Conservation (phyloP, 345 rosid genomes). For the Eucalyptus curtisii region DNA sequence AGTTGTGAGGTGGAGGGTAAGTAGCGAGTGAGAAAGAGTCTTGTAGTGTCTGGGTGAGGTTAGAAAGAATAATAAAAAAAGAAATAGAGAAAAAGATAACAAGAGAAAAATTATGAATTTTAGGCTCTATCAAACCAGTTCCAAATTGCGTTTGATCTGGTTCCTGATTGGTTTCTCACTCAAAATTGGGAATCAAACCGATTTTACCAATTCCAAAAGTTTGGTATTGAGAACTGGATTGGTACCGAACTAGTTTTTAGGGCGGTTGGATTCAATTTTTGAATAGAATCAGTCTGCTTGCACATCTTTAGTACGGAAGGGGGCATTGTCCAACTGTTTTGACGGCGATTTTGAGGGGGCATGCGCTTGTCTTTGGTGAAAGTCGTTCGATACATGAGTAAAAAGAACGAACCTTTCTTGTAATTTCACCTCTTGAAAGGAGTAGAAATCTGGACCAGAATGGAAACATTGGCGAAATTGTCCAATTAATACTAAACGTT, state of each 20-base stretch:
- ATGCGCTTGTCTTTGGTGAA: not conserved
- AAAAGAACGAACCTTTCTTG: not conserved
- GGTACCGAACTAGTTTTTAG: not conserved
- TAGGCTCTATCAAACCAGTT: accelerated
- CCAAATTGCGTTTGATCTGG: accelerated
- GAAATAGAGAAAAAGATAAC: not conserved
- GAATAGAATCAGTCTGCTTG: accelerated
- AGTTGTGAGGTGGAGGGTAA: not conserved
- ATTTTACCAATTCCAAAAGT: too few relatives aligned
- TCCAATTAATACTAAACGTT: too few relatives aligned
- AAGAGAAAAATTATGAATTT: not conserved
- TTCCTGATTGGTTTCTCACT: not conserved
- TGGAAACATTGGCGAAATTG: too few relatives aligned
- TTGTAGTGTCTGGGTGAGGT: not conserved
- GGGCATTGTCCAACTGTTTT: not conserved
- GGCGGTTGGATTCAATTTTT: accelerated
- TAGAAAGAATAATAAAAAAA: not conserved
- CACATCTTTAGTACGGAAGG: not conserved
- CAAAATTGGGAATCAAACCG: not conserved
- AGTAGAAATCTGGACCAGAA: too few relatives aligned
- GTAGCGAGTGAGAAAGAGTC: not conserved
- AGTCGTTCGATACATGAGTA: not conserved
- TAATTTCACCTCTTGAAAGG: too few relatives aligned
- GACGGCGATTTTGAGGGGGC: not conserved
- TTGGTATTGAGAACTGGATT: accelerated